Evolutionary conservation across 257 asterid genomes (phyloP), one percentile per base, ranked within the genome.

Genomic region (Przewalskia tangutica): DNA sequence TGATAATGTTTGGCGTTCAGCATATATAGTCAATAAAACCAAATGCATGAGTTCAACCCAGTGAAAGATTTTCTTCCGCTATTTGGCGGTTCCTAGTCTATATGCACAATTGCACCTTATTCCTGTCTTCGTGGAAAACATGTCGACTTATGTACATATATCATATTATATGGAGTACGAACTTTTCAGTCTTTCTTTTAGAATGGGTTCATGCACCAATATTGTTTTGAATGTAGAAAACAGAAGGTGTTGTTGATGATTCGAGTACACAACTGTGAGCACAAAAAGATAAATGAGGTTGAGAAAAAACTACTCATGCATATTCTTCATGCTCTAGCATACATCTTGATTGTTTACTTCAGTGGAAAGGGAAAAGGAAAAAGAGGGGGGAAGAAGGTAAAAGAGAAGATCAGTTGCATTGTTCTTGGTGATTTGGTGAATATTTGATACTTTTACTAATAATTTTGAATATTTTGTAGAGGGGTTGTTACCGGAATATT

Each of bases 381-480:
- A 16, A 53, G 58, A 53, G n/a, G n/a, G 58, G n/a, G n/a, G 5
- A 13, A 53, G 58, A 53, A 6, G 12, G 12, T 2, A 53, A 13
- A 16, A 53, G n/a, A 53, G 32, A 27, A 27, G 17, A 53, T 53
- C 11, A 10, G 11, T 53, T 53, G 1, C 32, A 27, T 27, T 53
- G 2, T 4, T 53, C 12, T 16, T 0, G 17, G n/a, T 53, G 58
- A 53, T 53, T 53, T 53, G n/a, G 58, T 53, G 16, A 13, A 53
- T 53, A 53, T 13, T 53, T 53, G 17, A 8, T 48, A 48, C 53
- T 53, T 53, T 27, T 27, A 27, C 17, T 53, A 2, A 10, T 53
- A 10, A 53, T 53, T 12, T 53, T 53, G 58, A 13, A 3, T 53
- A 0, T 76, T 36, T 83, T 90, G 91, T 94, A 93, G 98, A 83